These are phyloP conservation scores for Erythrophleum fordii DNA, from an alignment of 306 rosid genomes.

Conservation along the genomic window DNA sequence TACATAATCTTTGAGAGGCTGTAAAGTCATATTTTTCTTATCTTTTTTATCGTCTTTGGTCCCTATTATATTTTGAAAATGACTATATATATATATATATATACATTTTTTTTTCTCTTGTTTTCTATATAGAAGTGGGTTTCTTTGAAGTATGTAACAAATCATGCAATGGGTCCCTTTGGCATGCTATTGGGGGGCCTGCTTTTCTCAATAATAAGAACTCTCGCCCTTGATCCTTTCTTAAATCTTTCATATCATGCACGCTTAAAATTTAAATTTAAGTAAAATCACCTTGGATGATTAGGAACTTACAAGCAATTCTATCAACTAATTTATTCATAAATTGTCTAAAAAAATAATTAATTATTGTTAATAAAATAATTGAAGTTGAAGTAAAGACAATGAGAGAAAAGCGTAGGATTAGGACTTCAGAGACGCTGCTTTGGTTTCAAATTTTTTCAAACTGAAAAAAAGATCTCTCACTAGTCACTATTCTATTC, in stretches of 20 bases:
- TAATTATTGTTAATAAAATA: not conserved
- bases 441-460: not conserved
- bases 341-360: not conserved
- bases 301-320: not conserved
- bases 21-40: not conserved
- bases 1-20: not conserved
- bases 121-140: not conserved
- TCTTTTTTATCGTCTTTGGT: not conserved
- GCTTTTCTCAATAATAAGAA: slow-evolving; percentile 22
- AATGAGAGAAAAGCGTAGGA: not conserved
- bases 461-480: not conserved
- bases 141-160: not conserved
- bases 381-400: not conserved
- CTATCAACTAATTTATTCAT: not conserved
- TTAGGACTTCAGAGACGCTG: not conserved
- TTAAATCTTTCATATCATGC: too few species aligned
- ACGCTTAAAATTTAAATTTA: not conserved
- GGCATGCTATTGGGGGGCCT: slow-evolving; percentile 23
- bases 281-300: not conserved
- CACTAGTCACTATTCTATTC: not conserved
- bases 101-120: not conserved
- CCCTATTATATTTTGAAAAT: not conserved
- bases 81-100: not conserved
- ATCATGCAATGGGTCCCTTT: slow-evolving; percentile 6
- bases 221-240: not conserved